phyloP scores from a whole-genome alignment of 345 rosid genomes.

The Conringia planisiliqua region DNA sequence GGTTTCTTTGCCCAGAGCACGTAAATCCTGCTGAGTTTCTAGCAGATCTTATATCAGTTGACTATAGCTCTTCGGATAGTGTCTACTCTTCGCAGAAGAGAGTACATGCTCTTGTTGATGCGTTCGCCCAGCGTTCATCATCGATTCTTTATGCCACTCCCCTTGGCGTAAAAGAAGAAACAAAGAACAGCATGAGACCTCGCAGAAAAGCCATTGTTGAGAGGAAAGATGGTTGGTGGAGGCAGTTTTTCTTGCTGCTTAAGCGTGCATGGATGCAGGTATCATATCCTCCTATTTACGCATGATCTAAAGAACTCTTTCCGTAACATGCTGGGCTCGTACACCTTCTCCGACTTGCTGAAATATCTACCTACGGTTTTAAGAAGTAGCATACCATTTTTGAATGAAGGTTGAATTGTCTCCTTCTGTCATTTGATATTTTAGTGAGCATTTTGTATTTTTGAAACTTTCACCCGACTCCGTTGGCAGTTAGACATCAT shows the following conservation, averaged over 20 bases:
- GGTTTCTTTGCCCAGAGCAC: constrained; percentile 81
- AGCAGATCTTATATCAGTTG: constrained; percentile 95
- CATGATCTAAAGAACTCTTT: constrained; percentile 7
- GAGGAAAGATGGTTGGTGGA: constrained; percentile 78
- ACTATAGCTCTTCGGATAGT: constrained; percentile 83
- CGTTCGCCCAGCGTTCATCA: constrained; percentile 60
- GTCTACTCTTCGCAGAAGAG: constrained; percentile 76
- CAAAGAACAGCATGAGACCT: constrained; percentile 34
- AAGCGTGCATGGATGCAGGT: constrained; percentile 99
- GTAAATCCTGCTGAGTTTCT: constrained; percentile 97
- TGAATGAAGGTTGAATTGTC: not conserved
- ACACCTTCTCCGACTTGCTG: not conserved
- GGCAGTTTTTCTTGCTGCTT: constrained; percentile 79
- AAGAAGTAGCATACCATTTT: not conserved
- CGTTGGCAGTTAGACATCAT: not conserved
- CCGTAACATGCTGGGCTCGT: not conserved
- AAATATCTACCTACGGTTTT: not conserved
- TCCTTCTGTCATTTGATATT: not conserved
- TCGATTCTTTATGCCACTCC: constrained; percentile 65
- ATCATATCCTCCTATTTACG: constrained; percentile 22
- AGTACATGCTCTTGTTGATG: constrained; percentile 81
- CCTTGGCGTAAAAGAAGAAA: constrained; percentile 39
- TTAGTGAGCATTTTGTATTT: not conserved
- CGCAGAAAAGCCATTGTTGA: constrained; percentile 38
- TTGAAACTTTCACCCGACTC: not conserved